Evolutionary conservation across 306 rosid species (phyloP).

Genomic region (Malus asiatica): DNA sequence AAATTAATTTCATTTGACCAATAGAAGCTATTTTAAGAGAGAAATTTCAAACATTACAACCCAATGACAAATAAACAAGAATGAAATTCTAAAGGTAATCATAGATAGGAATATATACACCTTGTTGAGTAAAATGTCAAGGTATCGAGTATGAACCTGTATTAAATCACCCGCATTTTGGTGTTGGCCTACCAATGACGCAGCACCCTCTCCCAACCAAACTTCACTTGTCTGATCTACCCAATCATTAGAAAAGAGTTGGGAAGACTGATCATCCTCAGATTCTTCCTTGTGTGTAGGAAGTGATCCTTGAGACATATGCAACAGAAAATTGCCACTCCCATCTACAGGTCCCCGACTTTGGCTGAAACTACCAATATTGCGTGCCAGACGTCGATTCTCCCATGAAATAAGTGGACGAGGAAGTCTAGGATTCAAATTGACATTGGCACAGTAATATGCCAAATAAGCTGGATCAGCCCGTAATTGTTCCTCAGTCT

Average conservation of each 20-base stretch:
- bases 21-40: background rate
- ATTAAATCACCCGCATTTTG: constrained; percentile 41
- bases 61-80: background rate
- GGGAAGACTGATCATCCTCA: constrained; percentile 56
- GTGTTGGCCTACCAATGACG: constrained; percentile 19
- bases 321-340: constrained; percentile 35
- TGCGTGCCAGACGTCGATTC: constrained; percentile 40
- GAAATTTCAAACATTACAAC: background rate
- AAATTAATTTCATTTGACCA: background rate
- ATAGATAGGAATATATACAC: background rate
- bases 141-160: constrained; percentile 37
- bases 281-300: constrained; percentile 66
- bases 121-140: constrained; percentile 10
- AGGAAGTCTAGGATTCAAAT: constrained; percentile 77
- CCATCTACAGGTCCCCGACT: constrained; percentile 45
- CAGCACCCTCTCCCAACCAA: constrained; percentile 19
- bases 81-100: background rate
- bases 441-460: constrained; percentile 51
- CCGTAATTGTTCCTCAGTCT: constrained; percentile 48
- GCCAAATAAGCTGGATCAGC: constrained; percentile 56
- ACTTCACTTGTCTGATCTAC: constrained; percentile 13
- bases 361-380: constrained; percentile 43
- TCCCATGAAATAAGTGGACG: constrained; percentile 58
- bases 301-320: constrained; percentile 42
- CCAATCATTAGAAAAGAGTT: constrained; percentile 37